A percentile compares a stretch with the other conserved stretches of the same genome.
phyloP scores from a whole-genome alignment of 2,329 filamentous ascomycete species.

The Pochonia chlamydosporia region DNA sequence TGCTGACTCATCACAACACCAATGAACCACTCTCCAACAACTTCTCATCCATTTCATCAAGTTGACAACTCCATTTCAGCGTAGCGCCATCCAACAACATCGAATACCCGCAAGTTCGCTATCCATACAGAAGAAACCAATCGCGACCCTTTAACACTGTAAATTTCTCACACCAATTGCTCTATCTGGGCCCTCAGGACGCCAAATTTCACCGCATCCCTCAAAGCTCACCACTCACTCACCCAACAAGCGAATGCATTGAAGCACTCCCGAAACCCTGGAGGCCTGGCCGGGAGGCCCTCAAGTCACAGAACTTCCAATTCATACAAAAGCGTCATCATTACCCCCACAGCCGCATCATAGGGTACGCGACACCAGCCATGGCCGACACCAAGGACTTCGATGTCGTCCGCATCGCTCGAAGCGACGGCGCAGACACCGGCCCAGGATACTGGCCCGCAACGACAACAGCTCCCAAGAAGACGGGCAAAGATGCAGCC shows the following conservation, averaged over 20 bases:
- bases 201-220: background rate
- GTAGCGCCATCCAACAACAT: no score
- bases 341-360: no score
- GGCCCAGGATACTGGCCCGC: slow-evolving; percentile 40
- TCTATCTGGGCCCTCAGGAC: no score
- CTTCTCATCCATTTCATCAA: background rate
- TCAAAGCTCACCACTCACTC: background rate
- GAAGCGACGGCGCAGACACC: slow-evolving; percentile 40
- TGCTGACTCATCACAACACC: background rate
- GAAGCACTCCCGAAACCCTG: background rate
- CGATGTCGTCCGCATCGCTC: slow-evolving; percentile 34
- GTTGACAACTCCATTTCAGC: background rate
- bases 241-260: background rate
- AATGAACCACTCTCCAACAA: background rate
- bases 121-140: no score
- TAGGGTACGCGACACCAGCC: no score
- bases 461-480: slow-evolving; percentile 19
- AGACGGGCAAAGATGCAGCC: slow-evolving; percentile 28
- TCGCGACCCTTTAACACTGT: background rate
- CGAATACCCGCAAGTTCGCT: background rate
- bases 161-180: no score
- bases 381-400: slow-evolving; percentile 34
- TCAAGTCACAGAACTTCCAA: background rate
- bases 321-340: no score
- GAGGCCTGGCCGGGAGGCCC: background rate